phyloP scores from a whole-genome alignment of 768 basidiomycete species.

The Lentinus brumalis region DNA sequence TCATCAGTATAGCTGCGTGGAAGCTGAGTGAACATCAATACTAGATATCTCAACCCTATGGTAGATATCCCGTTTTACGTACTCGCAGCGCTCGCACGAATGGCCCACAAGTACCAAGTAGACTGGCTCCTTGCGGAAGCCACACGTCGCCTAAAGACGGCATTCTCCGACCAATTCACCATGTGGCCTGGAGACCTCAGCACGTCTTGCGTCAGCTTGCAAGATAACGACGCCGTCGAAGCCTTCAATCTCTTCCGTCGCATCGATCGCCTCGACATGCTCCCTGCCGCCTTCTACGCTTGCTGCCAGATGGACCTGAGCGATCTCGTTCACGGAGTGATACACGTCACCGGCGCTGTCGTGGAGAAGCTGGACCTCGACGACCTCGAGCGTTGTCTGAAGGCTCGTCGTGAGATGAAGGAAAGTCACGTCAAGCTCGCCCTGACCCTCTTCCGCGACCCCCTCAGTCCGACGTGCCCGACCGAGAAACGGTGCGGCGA shows the following conservation, averaged over 20 bases:
- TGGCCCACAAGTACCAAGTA: slow-evolving; percentile 11
- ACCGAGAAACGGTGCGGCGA: too few relatives aligned
- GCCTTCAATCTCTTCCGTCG: slow-evolving; percentile 3
- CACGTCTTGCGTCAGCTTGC: background rate
- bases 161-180: background rate
- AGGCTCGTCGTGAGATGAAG: too few relatives aligned
- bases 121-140: background rate
- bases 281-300: slow-evolving; percentile 7
- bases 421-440: too few relatives aligned
- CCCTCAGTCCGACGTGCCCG: too few relatives aligned
- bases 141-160: background rate
- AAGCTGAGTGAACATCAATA: too few relatives aligned
- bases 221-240: background rate
- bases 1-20: too few relatives aligned
- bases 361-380: too few relatives aligned
- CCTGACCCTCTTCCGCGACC: too few relatives aligned
- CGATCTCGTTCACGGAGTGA: background rate
- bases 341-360: too few relatives aligned
- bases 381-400: too few relatives aligned
- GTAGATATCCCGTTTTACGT: background rate
- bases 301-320: background rate
- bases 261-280: slow-evolving; percentile 1
- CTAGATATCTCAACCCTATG: background rate
- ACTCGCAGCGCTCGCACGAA: slow-evolving; percentile 5
- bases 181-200: background rate